A percentile compares a stretch with the other conserved stretches of the same genome.
Conservation (phyloP, 2,329 filamentous ascomycete species). For the Cylindrodendrum hubeiense region DNA sequence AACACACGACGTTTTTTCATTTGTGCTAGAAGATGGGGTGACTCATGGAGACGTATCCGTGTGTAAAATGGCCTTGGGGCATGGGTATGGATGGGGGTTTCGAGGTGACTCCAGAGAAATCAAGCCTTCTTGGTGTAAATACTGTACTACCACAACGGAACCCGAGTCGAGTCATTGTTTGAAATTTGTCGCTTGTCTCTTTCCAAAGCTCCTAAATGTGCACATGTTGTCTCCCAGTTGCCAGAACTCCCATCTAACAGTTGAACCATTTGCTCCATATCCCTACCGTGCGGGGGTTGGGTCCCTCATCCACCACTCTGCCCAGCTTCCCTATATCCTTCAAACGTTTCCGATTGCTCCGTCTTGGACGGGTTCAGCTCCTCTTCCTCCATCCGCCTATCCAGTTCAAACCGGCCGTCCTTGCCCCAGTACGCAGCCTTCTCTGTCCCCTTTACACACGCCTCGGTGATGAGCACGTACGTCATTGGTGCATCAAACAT, state of each 20-base stretch:
- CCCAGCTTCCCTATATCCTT: conserved; percentile 60
- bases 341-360: conserved; percentile 49
- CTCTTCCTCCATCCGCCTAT: conserved; percentile 76
- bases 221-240: conserved; percentile 29
- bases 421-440: conserved; percentile 75
- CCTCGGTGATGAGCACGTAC: conserved; percentile 80
- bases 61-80: conserved; percentile 50
- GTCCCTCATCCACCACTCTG: conserved; percentile 59
- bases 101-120: conserved; percentile 48
- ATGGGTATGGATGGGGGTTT: conserved; percentile 46
- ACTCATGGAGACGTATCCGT: conserved; percentile 48
- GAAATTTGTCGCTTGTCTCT: conserved; percentile 38
- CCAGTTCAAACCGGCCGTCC: conserved; percentile 77
- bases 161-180: conserved; percentile 50
- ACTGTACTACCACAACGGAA: conserved; percentile 58
- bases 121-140: conserved; percentile 54
- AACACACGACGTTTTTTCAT: conserved; percentile 46
- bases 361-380: conserved; percentile 51
- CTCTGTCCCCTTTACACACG: conserved; percentile 72
- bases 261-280: conserved; percentile 29
- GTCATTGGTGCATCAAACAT: conserved; percentile 86
- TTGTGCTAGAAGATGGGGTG: conserved; percentile 51
- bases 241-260: conserved; percentile 28
- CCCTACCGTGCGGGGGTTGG: neutral
- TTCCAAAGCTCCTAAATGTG: conserved; percentile 27